These are phyloP conservation scores for Inonotus hispidus DNA, from an alignment of 1,284 basidiomycete genomes.

Conservation along the genomic window DNA sequence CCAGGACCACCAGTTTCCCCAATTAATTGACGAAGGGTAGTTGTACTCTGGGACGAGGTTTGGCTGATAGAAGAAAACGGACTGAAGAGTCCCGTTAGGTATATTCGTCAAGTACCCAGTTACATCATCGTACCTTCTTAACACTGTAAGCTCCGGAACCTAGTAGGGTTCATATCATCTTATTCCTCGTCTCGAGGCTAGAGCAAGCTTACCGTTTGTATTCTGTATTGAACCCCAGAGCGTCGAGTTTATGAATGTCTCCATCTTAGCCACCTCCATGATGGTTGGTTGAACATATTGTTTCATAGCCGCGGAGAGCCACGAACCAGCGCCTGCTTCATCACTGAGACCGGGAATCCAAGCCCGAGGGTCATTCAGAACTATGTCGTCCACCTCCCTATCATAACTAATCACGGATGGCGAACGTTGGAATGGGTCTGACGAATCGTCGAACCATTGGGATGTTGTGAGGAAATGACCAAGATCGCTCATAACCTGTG, in stretches of 20 bases:
- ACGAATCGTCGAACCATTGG: constrained; percentile 47
- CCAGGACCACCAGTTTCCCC: constrained; percentile 59
- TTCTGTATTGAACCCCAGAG: constrained; percentile 52
- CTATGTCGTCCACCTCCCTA: constrained; percentile 42
- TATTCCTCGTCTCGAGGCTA: not conserved
- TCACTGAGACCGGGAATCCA: constrained; percentile 57
- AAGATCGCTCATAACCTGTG: constrained; percentile 41
- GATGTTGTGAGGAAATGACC: constrained; percentile 51
- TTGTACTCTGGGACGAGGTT: constrained; percentile 38
- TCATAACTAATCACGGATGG: constrained; percentile 56
- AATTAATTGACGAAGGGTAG: constrained; percentile 46
- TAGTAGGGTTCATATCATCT: constrained; percentile 22
- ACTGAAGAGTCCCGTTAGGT: constrained; percentile 26
- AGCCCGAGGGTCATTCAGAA: constrained; percentile 42
- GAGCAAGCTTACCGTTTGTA: constrained; percentile 34
- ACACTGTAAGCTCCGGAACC: constrained; percentile 29
- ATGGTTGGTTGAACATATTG: constrained; percentile 50
- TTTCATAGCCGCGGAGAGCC: constrained; percentile 53
- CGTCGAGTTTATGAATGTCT: constrained; percentile 43
- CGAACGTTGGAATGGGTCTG: constrained; percentile 49
- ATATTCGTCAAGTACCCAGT: not conserved
- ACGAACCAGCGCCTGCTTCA: constrained; percentile 54
- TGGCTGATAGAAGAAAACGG: constrained; percentile 52
- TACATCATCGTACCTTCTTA: constrained; percentile 38
- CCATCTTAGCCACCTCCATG: constrained; percentile 47